Evolutionary conservation across 2,329 filamentous ascomycete genomes (phyloP).

Genomic region (Mycosphaerella sp.): DNA sequence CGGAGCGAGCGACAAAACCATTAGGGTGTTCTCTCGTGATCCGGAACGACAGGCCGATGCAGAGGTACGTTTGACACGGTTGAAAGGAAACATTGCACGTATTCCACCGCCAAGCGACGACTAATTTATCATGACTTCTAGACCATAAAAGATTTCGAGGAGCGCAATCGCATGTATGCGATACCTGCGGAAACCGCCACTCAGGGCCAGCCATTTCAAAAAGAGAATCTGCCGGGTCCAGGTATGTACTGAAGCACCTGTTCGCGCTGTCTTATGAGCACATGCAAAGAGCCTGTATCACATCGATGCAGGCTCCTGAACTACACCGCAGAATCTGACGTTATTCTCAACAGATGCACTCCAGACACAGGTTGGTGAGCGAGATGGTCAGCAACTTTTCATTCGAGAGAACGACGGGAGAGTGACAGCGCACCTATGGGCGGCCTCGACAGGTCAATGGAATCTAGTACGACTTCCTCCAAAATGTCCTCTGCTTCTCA

Average conservation of each 20-base stretch:
- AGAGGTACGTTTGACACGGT: slow-evolving; percentile 42
- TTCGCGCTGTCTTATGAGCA: neutral
- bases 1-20: slow-evolving; percentile 80
- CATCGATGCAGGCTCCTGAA: no score
- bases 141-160: slow-evolving; percentile 65
- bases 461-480: slow-evolving; percentile 36
- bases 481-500: neutral
- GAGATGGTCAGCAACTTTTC: slow-evolving; percentile 93
- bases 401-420: slow-evolving; percentile 75
- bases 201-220: slow-evolving; percentile 62
- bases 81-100: neutral
- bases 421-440: slow-evolving; percentile 86
- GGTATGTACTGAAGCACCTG: slow-evolving; percentile 24
- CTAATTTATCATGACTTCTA: slow-evolving; percentile 3
- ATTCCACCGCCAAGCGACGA: slow-evolving; percentile 1
- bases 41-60: slow-evolving; percentile 63
- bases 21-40: slow-evolving; percentile 75
- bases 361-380: slow-evolving; percentile 74
- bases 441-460: slow-evolving; percentile 40
- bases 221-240: slow-evolving; percentile 81
- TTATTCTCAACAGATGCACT: slow-evolving; percentile 58
- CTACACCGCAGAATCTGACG: no score
- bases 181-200: slow-evolving; percentile 58
- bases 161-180: slow-evolving; percentile 46
- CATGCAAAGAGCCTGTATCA: neutral